phyloP scores from a whole-genome alignment of 768 basidiomycete genomes.

The Mycena amicta region DNA sequence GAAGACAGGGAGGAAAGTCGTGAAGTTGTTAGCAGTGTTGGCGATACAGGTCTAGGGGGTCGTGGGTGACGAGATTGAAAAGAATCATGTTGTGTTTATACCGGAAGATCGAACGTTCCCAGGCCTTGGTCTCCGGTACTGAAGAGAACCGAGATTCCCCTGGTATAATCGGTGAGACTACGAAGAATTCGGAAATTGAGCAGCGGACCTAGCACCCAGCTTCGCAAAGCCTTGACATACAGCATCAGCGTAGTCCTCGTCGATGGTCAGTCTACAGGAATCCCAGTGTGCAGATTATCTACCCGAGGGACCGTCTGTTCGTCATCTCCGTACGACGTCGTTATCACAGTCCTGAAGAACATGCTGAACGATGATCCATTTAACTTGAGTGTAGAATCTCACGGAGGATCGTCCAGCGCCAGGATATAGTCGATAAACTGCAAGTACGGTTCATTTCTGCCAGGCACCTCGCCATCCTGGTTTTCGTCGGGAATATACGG shows the following conservation, averaged over 20 bases:
- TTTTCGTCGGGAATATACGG: conserved; percentile 42
- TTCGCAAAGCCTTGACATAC: conserved; percentile 47
- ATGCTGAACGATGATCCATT: too few species aligned
- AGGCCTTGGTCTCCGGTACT: conserved; percentile 43
- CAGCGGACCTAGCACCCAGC: conserved; percentile 39
- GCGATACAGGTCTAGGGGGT: conserved; percentile 35
- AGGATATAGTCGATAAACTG: conserved; percentile 45
- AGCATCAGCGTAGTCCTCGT: conserved; percentile 36
- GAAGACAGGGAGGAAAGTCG: conserved; percentile 35
- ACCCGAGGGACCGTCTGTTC: conserved; percentile 26
- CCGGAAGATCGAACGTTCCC: conserved; percentile 37
- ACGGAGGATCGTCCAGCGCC: conserved; percentile 31
- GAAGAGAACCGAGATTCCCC: conserved; percentile 42
- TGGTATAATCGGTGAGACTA: neutral
- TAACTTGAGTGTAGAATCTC: too few species aligned
- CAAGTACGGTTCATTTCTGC: conserved; percentile 45
- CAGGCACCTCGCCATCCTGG: conserved; percentile 20
- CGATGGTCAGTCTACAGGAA: neutral
- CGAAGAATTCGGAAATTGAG: neutral
- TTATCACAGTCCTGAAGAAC: conserved; percentile 44
- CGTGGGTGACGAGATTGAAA: too few species aligned
- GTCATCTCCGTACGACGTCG: conserved; percentile 45
- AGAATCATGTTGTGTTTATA: conserved; percentile 36
- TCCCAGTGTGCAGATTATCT: neutral
- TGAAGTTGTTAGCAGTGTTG: conserved; percentile 25